phyloP scores from a whole-genome alignment of 345 rosid genomes.

The Melaleuca quinquenervia region DNA sequence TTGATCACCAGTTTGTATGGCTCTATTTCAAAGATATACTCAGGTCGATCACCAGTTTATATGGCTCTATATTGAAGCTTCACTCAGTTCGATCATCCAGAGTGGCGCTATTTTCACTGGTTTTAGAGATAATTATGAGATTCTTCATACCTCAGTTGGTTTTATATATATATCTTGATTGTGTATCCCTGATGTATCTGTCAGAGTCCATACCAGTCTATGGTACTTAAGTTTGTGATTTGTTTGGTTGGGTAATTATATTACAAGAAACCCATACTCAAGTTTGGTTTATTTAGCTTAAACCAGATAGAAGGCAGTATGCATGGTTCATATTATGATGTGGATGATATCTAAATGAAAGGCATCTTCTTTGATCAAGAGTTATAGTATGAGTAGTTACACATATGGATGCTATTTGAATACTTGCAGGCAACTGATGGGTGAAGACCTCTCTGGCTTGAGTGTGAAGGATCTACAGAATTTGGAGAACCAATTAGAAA shows the following conservation, averaged over 20 bases:
- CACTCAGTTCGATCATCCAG: neutral
- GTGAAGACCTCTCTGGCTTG: neutral
- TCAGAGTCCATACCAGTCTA: neutral
- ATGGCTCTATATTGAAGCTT: neutral
- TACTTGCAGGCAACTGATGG: slow-evolving; percentile 1
- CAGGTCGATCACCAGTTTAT: neutral
- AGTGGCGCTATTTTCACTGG: neutral
- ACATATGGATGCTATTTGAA: neutral
- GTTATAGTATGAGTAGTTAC: neutral
- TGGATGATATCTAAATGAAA: neutral
- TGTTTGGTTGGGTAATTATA: neutral
- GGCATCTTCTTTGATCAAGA: neutral
- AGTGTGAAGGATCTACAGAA: neutral
- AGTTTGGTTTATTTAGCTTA: neutral
- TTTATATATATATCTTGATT: neutral
- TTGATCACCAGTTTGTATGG: neutral
- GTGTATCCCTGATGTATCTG: neutral
- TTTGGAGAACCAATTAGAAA: neutral
- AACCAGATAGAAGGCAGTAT: neutral
- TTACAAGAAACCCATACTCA: neutral
- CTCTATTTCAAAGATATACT: neutral
- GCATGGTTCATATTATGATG: neutral
- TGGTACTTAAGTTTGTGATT: neutral
- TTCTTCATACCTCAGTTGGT: neutral
- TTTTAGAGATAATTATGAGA: neutral